These are phyloP conservation scores for Arctostaphylos glauca DNA, from an alignment of 148 eudicot genomes.

Conservation along the genomic window DNA sequence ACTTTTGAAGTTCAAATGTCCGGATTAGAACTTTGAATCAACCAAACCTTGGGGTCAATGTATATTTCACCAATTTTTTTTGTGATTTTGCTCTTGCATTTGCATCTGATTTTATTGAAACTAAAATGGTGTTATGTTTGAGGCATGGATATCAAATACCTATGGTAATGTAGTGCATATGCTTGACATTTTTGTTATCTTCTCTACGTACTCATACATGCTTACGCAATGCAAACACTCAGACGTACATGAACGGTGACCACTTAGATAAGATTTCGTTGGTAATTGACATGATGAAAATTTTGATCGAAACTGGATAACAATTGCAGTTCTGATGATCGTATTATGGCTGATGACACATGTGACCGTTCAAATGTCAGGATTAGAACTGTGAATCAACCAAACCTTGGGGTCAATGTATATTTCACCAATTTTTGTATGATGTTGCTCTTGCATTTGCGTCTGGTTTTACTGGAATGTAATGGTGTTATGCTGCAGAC, in stretches of 20 bases:
- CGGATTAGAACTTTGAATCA: neutral
- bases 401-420: neutral
- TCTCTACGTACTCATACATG: neutral
- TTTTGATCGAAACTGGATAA: neutral
- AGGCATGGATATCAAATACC: conserved; percentile 84
- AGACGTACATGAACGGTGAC: neutral
- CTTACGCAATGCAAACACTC: neutral
- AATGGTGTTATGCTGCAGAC: conserved; percentile 43
- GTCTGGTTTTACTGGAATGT: neutral
- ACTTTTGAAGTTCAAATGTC: neutral
- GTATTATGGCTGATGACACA: neutral
- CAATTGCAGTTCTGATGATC: neutral
- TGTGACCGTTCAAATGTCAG: no score
- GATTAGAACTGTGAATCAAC: neutral
- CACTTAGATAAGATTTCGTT: neutral
- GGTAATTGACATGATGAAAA: neutral
- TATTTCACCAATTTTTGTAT: neutral
- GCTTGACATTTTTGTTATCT: neutral
- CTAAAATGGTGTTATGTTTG: conserved; percentile 22
- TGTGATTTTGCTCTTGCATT: neutral
- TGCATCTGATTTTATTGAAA: neutral
- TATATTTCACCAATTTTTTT: neutral
- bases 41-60: conserved; percentile 1
- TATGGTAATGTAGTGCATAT: neutral
- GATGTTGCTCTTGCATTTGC: neutral